Evolutionary conservation across 495 filamentous ascomycete genomes (phyloP).

Genomic region (Bacidia gigantensis): DNA sequence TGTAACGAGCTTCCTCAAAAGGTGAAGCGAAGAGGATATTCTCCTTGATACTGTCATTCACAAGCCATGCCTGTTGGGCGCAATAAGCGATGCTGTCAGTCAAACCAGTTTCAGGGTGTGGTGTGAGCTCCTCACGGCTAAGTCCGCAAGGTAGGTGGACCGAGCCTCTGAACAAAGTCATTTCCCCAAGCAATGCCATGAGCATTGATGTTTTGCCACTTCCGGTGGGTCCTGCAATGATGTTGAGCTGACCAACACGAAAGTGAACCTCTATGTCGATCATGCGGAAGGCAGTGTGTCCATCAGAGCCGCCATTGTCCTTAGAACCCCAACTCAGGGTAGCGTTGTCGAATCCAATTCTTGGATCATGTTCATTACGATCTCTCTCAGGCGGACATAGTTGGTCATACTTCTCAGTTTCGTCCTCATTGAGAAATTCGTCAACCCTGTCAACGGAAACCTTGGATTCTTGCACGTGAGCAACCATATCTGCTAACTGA

Average conservation of each 20-base stretch:
- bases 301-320: conserved; percentile 42
- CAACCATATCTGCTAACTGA: conserved; percentile 97
- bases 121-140: conserved; percentile 68
- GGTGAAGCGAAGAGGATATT: conserved; percentile 89
- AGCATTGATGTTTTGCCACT: conserved; percentile 89
- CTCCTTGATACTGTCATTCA: conserved; percentile 89
- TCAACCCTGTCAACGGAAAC: conserved; percentile 96
- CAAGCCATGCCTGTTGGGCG: conserved; percentile 94
- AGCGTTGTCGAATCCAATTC: conserved; percentile 73
- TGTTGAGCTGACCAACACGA: conserved; percentile 65
- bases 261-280: conserved; percentile 69
- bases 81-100: conserved; percentile 93
- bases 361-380: conserved; percentile 36
- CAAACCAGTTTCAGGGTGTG: conserved; percentile 72
- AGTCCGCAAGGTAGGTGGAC: conserved; percentile 72
- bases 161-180: conserved; percentile 70
- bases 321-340: conserved; percentile 81
- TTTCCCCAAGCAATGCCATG: conserved; percentile 94
- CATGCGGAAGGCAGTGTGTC: conserved; percentile 61
- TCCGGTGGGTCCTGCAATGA: conserved; percentile 85
- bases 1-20: conserved; percentile 73
- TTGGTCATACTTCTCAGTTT: conserved; percentile 93
- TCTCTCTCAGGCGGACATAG: conserved; percentile 49
- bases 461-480: conserved; percentile 93
- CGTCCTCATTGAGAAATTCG: conserved; percentile 84